A percentile compares a stretch with the other conserved stretches of the same genome.
Conservation (phyloP, 2,329 filamentous ascomycete genomes). For the Chaetomiaceae sp. region DNA sequence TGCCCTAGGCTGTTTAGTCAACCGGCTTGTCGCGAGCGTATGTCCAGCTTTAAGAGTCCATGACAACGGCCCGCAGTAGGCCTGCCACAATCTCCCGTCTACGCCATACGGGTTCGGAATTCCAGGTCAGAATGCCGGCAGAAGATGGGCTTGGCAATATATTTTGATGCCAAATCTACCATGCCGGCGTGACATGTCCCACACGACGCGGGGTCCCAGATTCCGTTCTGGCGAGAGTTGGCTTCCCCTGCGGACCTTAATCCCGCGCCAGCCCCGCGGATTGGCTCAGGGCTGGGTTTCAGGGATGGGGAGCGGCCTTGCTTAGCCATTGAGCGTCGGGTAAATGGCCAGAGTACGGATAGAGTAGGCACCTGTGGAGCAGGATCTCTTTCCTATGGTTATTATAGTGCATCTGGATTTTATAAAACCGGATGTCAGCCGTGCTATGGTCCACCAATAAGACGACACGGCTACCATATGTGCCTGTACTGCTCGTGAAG, state of each 20-base stretch:
- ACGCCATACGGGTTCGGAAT: neutral
- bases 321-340: neutral
- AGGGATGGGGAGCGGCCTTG: neutral
- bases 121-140: neutral
- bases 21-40: neutral
- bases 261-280: neutral
- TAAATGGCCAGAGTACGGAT: too few relatives aligned
- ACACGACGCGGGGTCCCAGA: constrained; percentile 2
- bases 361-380: too few relatives aligned
- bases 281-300: neutral
- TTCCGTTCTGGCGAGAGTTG: neutral
- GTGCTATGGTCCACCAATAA: too few relatives aligned
- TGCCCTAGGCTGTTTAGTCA: neutral
- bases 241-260: neutral
- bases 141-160: constrained; percentile 7
- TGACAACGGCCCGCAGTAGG: neutral
- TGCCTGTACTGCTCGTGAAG: too few relatives aligned
- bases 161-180: neutral
- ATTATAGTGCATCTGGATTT: too few relatives aligned
- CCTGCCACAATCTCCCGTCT: neutral
- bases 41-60: neutral
- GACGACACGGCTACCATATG: too few relatives aligned
- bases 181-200: neutral
- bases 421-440: too few relatives aligned
- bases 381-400: too few relatives aligned